Conservation (phyloP, 305 asterid genomes). For the Euphrasia arctica region DNA sequence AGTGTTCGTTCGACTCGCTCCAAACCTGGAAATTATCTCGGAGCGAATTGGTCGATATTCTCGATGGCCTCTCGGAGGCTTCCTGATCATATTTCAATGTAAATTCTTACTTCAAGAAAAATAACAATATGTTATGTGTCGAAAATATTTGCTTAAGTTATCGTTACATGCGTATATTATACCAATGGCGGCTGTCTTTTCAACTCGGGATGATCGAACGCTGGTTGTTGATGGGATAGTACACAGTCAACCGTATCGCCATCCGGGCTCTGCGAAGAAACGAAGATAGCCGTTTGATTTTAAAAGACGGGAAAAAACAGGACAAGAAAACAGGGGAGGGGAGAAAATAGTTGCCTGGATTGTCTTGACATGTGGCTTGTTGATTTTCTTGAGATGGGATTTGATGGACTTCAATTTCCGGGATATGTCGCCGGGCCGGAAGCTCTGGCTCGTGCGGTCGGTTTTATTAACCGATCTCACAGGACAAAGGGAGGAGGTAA, state of each 20-base stretch:
- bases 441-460: conserved; percentile 43
- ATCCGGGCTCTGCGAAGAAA: conserved; percentile 48
- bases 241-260: conserved; percentile 59
- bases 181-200: conserved; percentile 53
- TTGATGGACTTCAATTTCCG: conserved; percentile 44
- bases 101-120: background rate
- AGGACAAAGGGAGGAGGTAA: conserved; percentile 48
- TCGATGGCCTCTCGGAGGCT: conserved; percentile 68
- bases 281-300: conserved; percentile 1
- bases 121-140: too few species aligned
- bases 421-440: conserved; percentile 45
- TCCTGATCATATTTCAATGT: conserved; percentile 36
- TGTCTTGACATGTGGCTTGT: conserved; percentile 71
- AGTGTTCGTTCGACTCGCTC: conserved; percentile 65
- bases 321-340: conserved; percentile 4
- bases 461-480: conserved; percentile 34
- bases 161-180: background rate
- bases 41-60: conserved; percentile 38
- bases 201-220: conserved; percentile 56
- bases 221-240: conserved; percentile 47
- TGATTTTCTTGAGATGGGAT: conserved; percentile 62
- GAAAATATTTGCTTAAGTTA: too few species aligned
- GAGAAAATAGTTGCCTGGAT: conserved; percentile 46
- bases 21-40: conserved; percentile 64
- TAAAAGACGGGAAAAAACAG: conserved; percentile 18